phyloP scores from a whole-genome alignment of 2,329 filamentous ascomycete species.

The Catunica adiposa region DNA sequence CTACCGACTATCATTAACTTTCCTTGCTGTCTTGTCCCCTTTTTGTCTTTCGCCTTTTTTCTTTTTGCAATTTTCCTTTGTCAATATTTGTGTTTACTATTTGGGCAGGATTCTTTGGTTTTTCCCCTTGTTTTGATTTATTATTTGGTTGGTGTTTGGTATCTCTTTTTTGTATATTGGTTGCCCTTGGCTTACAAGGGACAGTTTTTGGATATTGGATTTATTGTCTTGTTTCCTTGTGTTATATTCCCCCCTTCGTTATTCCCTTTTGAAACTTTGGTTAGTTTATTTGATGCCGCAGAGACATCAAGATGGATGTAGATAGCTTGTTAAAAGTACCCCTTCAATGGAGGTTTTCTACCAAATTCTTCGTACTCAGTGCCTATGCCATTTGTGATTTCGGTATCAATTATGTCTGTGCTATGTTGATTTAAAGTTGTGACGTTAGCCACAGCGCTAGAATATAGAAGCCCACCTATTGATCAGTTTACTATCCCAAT shows the following conservation, averaged over 20 bases:
- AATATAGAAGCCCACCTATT: no score
- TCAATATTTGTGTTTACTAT: neutral
- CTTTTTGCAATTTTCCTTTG: neutral
- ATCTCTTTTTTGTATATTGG: no score
- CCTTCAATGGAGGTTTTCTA: neutral
- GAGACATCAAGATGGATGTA: no score
- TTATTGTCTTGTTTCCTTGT: no score
- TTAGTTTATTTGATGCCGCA: neutral
- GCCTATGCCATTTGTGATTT: neutral
- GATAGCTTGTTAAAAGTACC: neutral
- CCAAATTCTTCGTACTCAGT: neutral
- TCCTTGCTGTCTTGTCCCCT: slow-evolving; percentile 2
- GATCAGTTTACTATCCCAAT: no score
- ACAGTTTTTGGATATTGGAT: no score
- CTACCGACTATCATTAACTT: slow-evolving; percentile 1
- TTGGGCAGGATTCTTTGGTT: neutral
- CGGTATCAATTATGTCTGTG: neutral
- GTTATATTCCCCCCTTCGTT: no score
- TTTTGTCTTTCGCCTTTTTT: neutral
- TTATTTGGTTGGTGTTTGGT: neutral
- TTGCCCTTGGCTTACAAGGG: no score
- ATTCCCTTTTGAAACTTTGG: no score
- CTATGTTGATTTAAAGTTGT: neutral
- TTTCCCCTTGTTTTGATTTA: neutral
- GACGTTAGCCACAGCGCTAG: neutral